Evolutionary conservation across 1,139 yeast genomes (phyloP), one percentile per base, ranked within the genome.

Genomic region (Geotrichum candidum): DNA sequence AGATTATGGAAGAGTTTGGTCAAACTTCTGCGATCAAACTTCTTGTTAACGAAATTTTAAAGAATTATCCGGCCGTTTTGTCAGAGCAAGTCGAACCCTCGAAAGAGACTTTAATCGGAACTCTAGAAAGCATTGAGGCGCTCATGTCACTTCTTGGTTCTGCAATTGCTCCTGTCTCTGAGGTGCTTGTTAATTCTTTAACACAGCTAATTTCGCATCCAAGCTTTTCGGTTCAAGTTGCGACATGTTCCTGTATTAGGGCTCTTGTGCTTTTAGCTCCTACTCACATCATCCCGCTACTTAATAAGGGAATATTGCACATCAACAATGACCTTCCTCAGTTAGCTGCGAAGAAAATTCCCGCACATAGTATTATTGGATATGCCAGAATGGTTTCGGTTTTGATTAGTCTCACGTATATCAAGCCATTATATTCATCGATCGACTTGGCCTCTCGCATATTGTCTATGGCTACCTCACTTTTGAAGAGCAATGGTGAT

Each of bases 1-100:
- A 70, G 54, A 54, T 71, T 31, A 66, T 74, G 27, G 77, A 76
- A 15, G 77, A 74, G 59, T 64, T 67, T 51, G 75, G 76, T 4
- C 74, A 73, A 60, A 56, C 72, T 31, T 57, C 68, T 3, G 74
- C 74, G 1, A 59, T 69, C n/a, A 70, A 69, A 56, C 51, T 66
- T 13, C 64, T 74, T 13, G 64, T 67, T 6, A 67, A 66, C 54
- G 72, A 73, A n/a, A 65, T 73, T 50, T 61, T 74, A 33, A 69
- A 66, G 38, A 69, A 69, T 56, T 69, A 68, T 51, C 72, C 70
- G 9, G 64, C 64, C 10, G 70, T 67, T 18, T 56, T 64, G 45
- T 65, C 66, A 46, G 70, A 65, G 27, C 67, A 65, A 50, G 61
- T 63, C 5, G 70, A 67, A 33, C 70, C 72, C 9, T 57, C 68